Evolutionary conservation across 106 monocot genomes (phyloP).

Genomic region (Dendrobium officinale): DNA sequence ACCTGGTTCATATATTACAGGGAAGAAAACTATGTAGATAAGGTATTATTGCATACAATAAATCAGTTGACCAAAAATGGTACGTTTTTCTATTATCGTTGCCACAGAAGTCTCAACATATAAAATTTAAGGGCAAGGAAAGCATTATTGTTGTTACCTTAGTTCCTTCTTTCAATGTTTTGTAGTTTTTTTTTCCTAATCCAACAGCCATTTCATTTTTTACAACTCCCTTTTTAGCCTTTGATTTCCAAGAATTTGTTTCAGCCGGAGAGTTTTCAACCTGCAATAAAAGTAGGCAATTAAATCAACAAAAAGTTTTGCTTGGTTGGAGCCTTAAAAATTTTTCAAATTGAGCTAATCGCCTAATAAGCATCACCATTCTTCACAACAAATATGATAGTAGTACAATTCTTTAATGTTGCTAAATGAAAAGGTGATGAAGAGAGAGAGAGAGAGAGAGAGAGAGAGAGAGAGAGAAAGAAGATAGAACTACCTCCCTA

Average conservation of each 20-base stretch:
- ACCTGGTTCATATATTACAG: constrained; percentile 11
- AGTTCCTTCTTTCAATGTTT: constrained; percentile 49
- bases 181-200: constrained; percentile 37
- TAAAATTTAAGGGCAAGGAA: no score
- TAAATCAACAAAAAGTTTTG: constrained; percentile 1
- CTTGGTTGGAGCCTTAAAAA: not conserved
- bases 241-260: constrained; percentile 29
- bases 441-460: not conserved
- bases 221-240: constrained; percentile 32
- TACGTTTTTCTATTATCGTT: not conserved
- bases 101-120: not conserved
- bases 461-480: not conserved
- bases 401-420: not conserved
- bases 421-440: not conserved
- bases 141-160: constrained; percentile 33
- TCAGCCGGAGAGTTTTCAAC: constrained; percentile 37
- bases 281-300: constrained; percentile 28
- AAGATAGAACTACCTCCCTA: constrained; percentile 37
- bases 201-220: constrained; percentile 24
- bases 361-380: not conserved
- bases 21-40: not conserved
- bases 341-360: not conserved
- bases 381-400: not conserved
- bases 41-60: no score
- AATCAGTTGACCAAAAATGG: not conserved